phyloP scores from a whole-genome alignment of 1,284 basidiomycete genomes.

The Malassezia sympodialis region DNA sequence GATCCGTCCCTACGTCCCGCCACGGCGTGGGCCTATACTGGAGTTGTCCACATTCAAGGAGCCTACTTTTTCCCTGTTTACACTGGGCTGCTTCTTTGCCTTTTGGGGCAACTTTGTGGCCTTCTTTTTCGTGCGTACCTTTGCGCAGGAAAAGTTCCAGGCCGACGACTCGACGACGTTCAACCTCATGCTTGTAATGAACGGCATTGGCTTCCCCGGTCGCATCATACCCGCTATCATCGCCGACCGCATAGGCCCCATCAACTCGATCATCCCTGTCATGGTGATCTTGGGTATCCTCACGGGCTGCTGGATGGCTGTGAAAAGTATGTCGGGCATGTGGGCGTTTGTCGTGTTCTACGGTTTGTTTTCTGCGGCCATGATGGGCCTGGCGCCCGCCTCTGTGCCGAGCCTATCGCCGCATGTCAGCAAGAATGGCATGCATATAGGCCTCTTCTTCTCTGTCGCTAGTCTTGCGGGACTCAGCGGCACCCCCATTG shows the following conservation, averaged over 20 bases:
- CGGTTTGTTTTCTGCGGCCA: neutral
- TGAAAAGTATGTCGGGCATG: neutral
- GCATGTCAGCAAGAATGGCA: constrained; percentile 1
- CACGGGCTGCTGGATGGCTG: neutral
- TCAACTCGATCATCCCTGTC: neutral
- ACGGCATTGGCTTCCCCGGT: constrained; percentile 3
- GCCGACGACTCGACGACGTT: neutral
- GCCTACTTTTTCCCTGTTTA: neutral
- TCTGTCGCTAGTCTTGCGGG: neutral
- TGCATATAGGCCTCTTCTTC: neutral
- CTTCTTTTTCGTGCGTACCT: constrained; percentile 4
- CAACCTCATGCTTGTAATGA: neutral
- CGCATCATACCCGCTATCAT: neutral
- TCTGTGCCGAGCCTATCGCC: neutral
- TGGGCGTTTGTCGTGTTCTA: constrained; percentile 5
- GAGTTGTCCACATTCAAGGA: neutral
- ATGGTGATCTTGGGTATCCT: neutral
- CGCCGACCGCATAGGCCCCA: neutral
- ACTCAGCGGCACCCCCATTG: constrained; percentile 1
- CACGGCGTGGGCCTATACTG: neutral
- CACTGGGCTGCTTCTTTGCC: neutral
- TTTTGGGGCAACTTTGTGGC: constrained; percentile 5
- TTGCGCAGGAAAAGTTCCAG: neutral
- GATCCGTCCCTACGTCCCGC: constrained; percentile 1
- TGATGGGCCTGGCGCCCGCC: neutral